Evolutionary conservation across 2,329 filamentous ascomycete genomes (phyloP).

Genomic region (Phoma sp.): DNA sequence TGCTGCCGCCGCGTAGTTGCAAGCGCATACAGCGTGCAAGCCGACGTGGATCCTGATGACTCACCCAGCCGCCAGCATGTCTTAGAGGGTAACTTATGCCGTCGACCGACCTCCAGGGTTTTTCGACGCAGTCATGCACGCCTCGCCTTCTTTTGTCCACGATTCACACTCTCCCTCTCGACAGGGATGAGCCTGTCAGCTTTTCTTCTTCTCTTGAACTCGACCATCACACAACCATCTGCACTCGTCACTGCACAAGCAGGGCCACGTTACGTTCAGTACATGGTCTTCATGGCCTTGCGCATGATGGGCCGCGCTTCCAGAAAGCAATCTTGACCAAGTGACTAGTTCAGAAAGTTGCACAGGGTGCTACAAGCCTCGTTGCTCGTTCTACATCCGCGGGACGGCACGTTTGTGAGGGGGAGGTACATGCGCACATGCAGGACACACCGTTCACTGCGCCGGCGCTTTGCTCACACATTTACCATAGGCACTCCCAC

Average conservation of each 20-base stretch:
- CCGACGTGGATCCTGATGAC: constrained; percentile 43
- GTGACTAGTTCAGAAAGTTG: constrained; percentile 32
- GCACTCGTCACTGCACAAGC: constrained; percentile 8
- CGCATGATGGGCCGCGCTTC: constrained; percentile 4
- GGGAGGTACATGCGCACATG: constrained; percentile 12
- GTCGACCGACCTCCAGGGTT: constrained; percentile 17
- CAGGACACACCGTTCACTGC: constrained; percentile 13
- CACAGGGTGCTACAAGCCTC: constrained; percentile 23
- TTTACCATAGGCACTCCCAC: constrained; percentile 1
- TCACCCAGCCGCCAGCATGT: constrained; percentile 30
- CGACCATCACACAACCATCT: background rate
- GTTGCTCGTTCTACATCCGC: constrained; percentile 18
- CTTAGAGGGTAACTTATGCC: constrained; percentile 7
- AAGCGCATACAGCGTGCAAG: constrained; percentile 34
- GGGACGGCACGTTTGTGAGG: constrained; percentile 15
- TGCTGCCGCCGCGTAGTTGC: constrained; percentile 30
- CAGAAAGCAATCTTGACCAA: constrained; percentile 17
- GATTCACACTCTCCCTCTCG: background rate
- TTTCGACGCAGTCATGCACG: constrained; percentile 15
- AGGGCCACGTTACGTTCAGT: constrained; percentile 3
- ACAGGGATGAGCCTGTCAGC: constrained; percentile 7
- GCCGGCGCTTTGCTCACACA: background rate
- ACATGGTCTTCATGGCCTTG: constrained; percentile 1
- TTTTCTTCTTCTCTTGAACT: background rate
- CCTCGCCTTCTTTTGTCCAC: constrained; percentile 16